Conservation (phyloP, 139 green algal species). For the Nannochloris sp. region DNA sequence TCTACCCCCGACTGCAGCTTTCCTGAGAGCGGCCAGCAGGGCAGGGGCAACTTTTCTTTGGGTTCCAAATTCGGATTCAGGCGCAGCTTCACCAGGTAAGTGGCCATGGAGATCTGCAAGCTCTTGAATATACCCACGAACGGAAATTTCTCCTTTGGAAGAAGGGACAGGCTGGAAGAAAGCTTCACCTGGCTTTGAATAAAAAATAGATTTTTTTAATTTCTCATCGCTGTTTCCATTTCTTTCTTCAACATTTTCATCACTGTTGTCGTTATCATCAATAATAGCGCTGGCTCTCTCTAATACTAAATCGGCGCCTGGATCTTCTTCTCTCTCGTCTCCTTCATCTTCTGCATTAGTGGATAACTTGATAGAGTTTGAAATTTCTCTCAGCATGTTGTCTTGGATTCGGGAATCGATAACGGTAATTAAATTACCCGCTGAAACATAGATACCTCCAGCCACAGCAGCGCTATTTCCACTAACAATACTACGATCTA, state of each 20-base stretch:
- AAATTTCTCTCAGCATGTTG: neutral
- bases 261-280: neutral
- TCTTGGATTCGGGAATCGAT: neutral
- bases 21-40: neutral
- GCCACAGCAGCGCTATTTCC: conserved; percentile 9
- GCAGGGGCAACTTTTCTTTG: neutral
- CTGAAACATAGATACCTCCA: conserved; percentile 10
- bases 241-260: no score
- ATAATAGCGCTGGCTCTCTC: neutral
- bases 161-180: neutral
- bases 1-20: neutral
- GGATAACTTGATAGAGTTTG: no score
- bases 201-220: no score
- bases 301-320: conserved; percentile 11
- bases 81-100: neutral
- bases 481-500: neutral
- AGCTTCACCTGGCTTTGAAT: neutral
- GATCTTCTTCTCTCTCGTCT: neutral
- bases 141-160: neutral
- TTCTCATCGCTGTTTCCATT: no score
- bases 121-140: neutral
- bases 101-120: neutral
- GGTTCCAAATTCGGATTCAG: neutral
- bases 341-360: no score
- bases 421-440: neutral